phyloP scores from a whole-genome alignment of 805 yeast genomes.

The Lipomyces sp. region DNA sequence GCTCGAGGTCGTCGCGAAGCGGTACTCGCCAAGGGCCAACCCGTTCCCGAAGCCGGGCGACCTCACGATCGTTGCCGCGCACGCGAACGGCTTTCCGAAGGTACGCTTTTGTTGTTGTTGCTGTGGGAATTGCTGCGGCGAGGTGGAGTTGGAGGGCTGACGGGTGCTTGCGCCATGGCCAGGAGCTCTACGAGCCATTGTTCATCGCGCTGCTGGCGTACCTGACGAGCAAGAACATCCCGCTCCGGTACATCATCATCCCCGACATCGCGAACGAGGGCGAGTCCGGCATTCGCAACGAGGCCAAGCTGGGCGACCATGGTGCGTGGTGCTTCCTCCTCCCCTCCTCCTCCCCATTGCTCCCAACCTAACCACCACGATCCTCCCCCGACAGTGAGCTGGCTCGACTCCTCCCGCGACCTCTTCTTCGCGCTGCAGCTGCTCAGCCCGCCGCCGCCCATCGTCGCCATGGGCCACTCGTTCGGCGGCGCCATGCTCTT shows the following conservation, averaged over 20 bases:
- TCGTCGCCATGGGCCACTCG: constrained; percentile 31
- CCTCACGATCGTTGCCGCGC: constrained; percentile 13
- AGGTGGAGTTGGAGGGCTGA: background rate
- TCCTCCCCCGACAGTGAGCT: constrained; percentile 10
- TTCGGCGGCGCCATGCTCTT: constrained; percentile 26
- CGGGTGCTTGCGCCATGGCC: too few relatives aligned
- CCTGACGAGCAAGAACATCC: background rate
- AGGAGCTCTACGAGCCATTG: constrained; percentile 19
- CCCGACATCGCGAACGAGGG: constrained; percentile 28
- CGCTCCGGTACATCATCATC: constrained; percentile 6
- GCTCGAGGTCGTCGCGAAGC: constrained; percentile 7
- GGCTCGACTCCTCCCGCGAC: constrained; percentile 26
- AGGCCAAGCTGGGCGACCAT: constrained; percentile 27
- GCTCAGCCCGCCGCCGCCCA: constrained; percentile 20
- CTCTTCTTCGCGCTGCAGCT: constrained; percentile 12
- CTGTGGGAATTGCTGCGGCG: background rate
- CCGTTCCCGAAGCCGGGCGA: constrained; percentile 3
- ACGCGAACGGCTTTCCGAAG: constrained; percentile 23
- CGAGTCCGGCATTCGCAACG: constrained; percentile 27
- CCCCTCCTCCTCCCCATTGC: too few relatives aligned
- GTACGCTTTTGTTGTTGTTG: background rate
- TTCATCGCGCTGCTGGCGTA: background rate
- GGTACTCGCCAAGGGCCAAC: constrained; percentile 11
- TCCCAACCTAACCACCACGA: too few relatives aligned
- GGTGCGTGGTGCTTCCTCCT: background rate